Base-by-base conservation (phyloP, 2,329 filamentous ascomycete species). In the Xylariaceae sp. region DNA sequence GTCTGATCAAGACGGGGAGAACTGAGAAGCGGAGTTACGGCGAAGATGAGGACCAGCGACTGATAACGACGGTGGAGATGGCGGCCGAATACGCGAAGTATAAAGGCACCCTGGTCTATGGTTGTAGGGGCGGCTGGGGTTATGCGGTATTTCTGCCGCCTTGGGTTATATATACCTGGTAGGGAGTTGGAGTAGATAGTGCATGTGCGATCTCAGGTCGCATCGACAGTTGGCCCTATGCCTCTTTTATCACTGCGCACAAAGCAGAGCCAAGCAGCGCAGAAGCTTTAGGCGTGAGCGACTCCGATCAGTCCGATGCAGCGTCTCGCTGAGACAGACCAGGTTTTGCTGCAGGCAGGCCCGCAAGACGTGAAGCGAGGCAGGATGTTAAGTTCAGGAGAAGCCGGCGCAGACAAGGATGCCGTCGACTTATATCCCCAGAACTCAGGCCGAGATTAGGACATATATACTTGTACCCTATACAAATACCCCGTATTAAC, bases 141-240 rank as follows among this genome's bases (percentile, higher is more conserved):
- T 26, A 19, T 21, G 26, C 47, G 40, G 45, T 39, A 34, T 55
- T 55, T 48, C 52, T 42, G 51, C 48, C 37, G 49, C 49, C 42
- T 51, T 46, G 19, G 34, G 45, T 15, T 34, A 51, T 53, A 44
- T 47, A 52, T 54, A 55, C 32, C 13, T 34, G 4, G 55, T 52
- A 39, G 44, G 52, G 12, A 54, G 49, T 60, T 54, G 56, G 51
- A 51, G 48, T 47, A n/a, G n/a, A n/a, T n/a, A 54, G 42, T 53
- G 48, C 37, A 55, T 61, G 57, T 56, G 55, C 47, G 53, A 52
- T 54, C 54, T 50, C 54, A 57, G 51, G 57, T 59, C 49, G 57
- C 48, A 49, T 59, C 49, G 41, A 51, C 46, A 47, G 46, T 48
- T 50, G 37, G 55, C 21, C 41, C 22, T 43, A 43, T 18, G 39